These are phyloP conservation scores for Huntiella omanensis DNA, from an alignment of 2,329 filamentous ascomycete species.

Conservation along the genomic window DNA sequence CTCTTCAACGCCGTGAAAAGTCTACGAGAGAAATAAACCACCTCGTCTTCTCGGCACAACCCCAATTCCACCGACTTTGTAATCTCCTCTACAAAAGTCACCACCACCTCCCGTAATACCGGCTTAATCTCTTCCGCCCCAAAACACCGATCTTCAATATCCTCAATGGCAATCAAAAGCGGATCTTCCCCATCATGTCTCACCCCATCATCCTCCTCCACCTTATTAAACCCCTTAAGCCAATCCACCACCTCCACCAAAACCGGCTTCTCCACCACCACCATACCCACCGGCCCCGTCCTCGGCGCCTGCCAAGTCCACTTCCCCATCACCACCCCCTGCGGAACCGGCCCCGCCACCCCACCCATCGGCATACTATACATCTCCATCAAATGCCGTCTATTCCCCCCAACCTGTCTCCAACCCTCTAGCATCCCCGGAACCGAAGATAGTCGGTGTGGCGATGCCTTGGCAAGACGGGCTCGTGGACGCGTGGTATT, in stretches of 20 bases:
- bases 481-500: too few species aligned
- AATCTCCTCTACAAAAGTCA: constrained; percentile 5
- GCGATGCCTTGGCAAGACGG: too few species aligned
- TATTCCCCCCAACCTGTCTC: constrained; percentile 28
- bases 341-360: neutral
- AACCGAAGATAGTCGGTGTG: constrained; percentile 22
- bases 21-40: constrained; percentile 5
- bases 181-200: constrained; percentile 2
- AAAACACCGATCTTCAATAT: neutral
- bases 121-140: neutral
- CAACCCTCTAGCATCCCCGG: constrained; percentile 37
- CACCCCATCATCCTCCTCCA: neutral
- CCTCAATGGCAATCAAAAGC: neutral
- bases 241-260: constrained; percentile 3
- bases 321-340: neutral
- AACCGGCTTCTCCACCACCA: neutral
- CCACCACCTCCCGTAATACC: constrained; percentile 2
- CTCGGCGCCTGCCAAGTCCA: neutral
- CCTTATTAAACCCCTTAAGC: constrained; percentile 6
- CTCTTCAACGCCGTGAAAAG: constrained; percentile 2
- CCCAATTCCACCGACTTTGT: constrained; percentile 6
- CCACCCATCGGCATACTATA: constrained; percentile 8
- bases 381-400: constrained; percentile 31
- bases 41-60: constrained; percentile 7
- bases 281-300: neutral